These are phyloP conservation scores for Metschnikowia matae DNA, from an alignment of 805 yeast species.

Conservation along the genomic window DNA sequence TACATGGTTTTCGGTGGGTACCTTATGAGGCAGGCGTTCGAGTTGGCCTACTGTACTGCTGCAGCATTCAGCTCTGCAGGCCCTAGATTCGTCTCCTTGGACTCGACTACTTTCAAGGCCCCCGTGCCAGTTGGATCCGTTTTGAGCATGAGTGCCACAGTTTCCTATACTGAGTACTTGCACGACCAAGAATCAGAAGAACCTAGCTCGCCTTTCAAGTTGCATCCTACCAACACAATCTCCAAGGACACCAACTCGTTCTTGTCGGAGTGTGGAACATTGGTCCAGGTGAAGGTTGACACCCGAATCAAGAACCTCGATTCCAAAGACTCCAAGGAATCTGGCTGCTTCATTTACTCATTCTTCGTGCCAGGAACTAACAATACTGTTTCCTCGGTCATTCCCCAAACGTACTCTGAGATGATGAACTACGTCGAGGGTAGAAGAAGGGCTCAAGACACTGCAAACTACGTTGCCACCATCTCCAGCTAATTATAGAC, in stretches of 20 bases:
- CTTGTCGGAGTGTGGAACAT: slow-evolving; percentile 74
- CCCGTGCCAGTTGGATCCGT: slow-evolving; percentile 97
- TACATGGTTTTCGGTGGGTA: slow-evolving; percentile 96
- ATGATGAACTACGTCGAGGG: slow-evolving; percentile 92
- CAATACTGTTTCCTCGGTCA: slow-evolving; percentile 55
- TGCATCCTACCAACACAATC: slow-evolving; percentile 55
- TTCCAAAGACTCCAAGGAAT: slow-evolving; percentile 55
- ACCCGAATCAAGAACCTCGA: slow-evolving; percentile 71
- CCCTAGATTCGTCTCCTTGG: slow-evolving; percentile 86
- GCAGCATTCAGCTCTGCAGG: slow-evolving; percentile 82
- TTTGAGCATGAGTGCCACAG: slow-evolving; percentile 72
- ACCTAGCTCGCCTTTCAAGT: slow-evolving; percentile 38
- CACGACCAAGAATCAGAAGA: slow-evolving; percentile 34
- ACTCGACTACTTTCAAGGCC: slow-evolving; percentile 84
- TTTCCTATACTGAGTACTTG: slow-evolving; percentile 82
- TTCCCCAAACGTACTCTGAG: slow-evolving; percentile 85
- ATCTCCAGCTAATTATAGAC: slow-evolving; percentile 18
- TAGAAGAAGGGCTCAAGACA: slow-evolving; percentile 81
- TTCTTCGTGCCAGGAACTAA: slow-evolving; percentile 73
- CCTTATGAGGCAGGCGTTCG: slow-evolving; percentile 86
- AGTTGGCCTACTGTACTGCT: slow-evolving; percentile 87
- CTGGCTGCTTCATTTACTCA: slow-evolving; percentile 86
- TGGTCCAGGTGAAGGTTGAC: slow-evolving; percentile 86
- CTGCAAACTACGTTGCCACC: slow-evolving; percentile 58
- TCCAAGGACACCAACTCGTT: slow-evolving; percentile 52